These are phyloP conservation scores for Nicotiana undulata DNA, from an alignment of 257 asterid species.

Conservation along the genomic window DNA sequence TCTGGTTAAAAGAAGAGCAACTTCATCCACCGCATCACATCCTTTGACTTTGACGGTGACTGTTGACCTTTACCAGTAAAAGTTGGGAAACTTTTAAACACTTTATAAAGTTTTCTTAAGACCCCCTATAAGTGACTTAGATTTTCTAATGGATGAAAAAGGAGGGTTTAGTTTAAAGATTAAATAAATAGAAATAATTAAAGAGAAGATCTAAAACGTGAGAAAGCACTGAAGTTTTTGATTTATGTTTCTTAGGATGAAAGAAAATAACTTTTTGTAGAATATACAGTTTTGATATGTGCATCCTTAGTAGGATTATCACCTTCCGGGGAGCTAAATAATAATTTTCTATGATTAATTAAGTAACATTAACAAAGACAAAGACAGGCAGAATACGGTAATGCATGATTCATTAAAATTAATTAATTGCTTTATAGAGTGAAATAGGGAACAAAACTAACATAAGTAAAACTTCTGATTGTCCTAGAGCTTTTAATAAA, in stretches of 20 bases:
- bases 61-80: no score
- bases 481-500: neutral
- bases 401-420: neutral
- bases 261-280: neutral
- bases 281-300: constrained; percentile 6
- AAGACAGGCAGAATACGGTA: constrained; percentile 9
- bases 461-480: neutral
- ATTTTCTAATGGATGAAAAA: no score
- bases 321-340: neutral
- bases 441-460: neutral
- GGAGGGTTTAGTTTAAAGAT: no score
- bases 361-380: neutral
- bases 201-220: neutral
- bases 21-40: no score
- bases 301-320: constrained; percentile 21
- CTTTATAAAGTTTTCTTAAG: no score
- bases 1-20: no score
- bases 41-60: no score
- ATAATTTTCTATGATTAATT: neutral
- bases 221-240: neutral
- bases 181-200: neutral
- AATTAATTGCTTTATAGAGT: neutral
- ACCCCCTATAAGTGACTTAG: no score
- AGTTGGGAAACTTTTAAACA: no score
- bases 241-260: neutral